These are phyloP conservation scores for Grigorovia humatica DNA, from an alignment of 805 yeast species.

Conservation along the genomic window DNA sequence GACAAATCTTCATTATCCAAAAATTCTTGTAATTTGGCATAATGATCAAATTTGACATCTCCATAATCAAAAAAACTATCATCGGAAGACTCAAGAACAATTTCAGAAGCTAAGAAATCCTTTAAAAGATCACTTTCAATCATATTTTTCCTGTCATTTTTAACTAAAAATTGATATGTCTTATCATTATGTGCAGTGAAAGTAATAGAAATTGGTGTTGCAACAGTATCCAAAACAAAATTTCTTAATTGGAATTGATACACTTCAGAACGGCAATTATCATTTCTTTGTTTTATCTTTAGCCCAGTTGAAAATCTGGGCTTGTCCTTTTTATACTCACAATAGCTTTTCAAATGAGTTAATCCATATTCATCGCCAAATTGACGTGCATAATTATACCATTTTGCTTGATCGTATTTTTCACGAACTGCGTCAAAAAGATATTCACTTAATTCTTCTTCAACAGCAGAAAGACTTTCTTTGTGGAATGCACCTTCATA, in stretches of 20 bases:
- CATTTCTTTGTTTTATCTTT: slow-evolving; percentile 11
- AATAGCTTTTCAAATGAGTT: neutral
- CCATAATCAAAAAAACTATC: neutral
- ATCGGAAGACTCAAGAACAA: neutral
- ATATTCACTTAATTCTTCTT: slow-evolving; percentile 11
- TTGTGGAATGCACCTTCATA: slow-evolving; percentile 14
- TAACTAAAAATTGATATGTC: slow-evolving; percentile 12
- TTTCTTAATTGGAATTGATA: slow-evolving; percentile 23
- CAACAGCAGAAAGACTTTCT: slow-evolving; percentile 9
- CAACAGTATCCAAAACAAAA: slow-evolving; percentile 10
- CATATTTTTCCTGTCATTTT: slow-evolving; percentile 10
- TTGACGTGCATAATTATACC: slow-evolving; percentile 8
- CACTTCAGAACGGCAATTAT: slow-evolving; percentile 23
- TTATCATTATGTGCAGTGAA: slow-evolving; percentile 12
- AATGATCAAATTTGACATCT: slow-evolving; percentile 15
- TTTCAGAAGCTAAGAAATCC: slow-evolving; percentile 3
- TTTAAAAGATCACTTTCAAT: slow-evolving; percentile 16
- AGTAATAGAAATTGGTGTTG: slow-evolving; percentile 22
- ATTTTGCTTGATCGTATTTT: slow-evolving; percentile 13
- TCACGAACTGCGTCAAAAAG: slow-evolving; percentile 15
- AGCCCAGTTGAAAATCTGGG: slow-evolving; percentile 7
- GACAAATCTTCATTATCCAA: slow-evolving; percentile 6
- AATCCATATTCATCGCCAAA: neutral
- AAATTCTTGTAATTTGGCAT: slow-evolving; percentile 10
- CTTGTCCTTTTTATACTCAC: neutral